Conservation (phyloP, 148 eudicot species). For the Spergularia bocconei region DNA sequence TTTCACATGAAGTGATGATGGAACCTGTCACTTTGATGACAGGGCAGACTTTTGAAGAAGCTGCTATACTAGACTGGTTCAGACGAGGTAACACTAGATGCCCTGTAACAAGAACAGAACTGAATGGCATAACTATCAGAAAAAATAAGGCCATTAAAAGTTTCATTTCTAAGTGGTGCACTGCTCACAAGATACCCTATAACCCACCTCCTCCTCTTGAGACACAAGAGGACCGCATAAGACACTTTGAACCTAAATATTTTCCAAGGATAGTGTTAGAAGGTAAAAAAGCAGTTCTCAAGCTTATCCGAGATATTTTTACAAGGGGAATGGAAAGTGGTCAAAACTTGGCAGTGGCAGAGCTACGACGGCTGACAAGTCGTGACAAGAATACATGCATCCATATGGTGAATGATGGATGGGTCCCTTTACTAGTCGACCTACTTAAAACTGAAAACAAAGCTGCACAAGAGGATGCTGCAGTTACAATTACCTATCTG, state of each 20-base stretch:
- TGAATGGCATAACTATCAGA: background rate
- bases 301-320: slow-evolving; percentile 4
- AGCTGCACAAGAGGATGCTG: background rate
- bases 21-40: slow-evolving; percentile 19
- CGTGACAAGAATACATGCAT: slow-evolving; percentile 8
- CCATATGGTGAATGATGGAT: slow-evolving; percentile 3
- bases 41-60: slow-evolving; percentile 18
- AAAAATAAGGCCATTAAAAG: slow-evolving; percentile 3
- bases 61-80: slow-evolving; percentile 14
- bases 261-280: background rate
- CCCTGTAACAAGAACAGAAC: slow-evolving; percentile 7
- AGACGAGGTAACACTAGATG: background rate
- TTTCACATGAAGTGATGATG: slow-evolving; percentile 21
- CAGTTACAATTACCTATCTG: slow-evolving; percentile 1
- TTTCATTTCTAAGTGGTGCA: slow-evolving; percentile 18
- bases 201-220: background rate
- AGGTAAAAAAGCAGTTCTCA: slow-evolving; percentile 2
- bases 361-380: slow-evolving; percentile 13
- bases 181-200: slow-evolving; percentile 9
- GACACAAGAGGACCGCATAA: background rate
- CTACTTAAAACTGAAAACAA: background rate
- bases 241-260: slow-evolving; percentile 1
- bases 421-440: background rate
- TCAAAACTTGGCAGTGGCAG: background rate
- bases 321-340: background rate